Evolutionary conservation across 768 basidiomycete species (phyloP).

Genomic region (Podaxis pistillaris): DNA sequence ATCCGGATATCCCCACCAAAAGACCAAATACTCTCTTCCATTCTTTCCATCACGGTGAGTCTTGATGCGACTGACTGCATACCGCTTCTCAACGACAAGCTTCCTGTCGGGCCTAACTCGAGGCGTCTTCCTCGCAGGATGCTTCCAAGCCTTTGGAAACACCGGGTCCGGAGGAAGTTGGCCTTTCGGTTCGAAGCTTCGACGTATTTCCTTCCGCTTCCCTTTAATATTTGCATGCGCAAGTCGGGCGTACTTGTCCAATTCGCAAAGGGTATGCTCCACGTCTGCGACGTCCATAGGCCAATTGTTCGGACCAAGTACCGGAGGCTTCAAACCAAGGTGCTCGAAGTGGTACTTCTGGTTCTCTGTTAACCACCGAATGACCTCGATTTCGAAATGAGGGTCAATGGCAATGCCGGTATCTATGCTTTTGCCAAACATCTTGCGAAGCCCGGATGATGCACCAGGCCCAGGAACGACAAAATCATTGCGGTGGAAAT

Average conservation of each 20-base stretch:
- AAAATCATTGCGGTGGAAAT: constrained; percentile 68
- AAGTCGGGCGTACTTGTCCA: constrained; percentile 74
- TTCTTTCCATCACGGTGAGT: constrained; percentile 36
- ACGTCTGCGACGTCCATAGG: constrained; percentile 68
- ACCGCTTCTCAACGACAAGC: constrained; percentile 43
- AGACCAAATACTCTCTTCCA: constrained; percentile 43
- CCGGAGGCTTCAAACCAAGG: constrained; percentile 50
- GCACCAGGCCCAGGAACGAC: constrained; percentile 70
- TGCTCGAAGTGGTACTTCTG: constrained; percentile 63
- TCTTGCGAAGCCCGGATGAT: constrained; percentile 60
- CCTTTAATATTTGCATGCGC: constrained; percentile 47
- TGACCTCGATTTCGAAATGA: constrained; percentile 52
- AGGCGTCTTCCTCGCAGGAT: constrained; percentile 38
- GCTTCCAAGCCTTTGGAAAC: constrained; percentile 57
- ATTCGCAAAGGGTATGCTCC: constrained; percentile 78
- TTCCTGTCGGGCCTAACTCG: constrained; percentile 39
- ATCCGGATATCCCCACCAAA: constrained; percentile 55
- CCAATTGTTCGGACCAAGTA: constrained; percentile 45
- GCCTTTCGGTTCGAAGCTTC: constrained; percentile 31
- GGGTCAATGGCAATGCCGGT: constrained; percentile 26
- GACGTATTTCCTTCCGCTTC: constrained; percentile 36
- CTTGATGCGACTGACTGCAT: constrained; percentile 34
- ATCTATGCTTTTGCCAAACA: constrained; percentile 50
- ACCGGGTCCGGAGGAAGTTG: constrained; percentile 25
- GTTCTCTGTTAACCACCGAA: constrained; percentile 60